Evolutionary conservation across 129 eudicot genomes (phyloP).

Genomic region (Centrapalus pauciflorus): DNA sequence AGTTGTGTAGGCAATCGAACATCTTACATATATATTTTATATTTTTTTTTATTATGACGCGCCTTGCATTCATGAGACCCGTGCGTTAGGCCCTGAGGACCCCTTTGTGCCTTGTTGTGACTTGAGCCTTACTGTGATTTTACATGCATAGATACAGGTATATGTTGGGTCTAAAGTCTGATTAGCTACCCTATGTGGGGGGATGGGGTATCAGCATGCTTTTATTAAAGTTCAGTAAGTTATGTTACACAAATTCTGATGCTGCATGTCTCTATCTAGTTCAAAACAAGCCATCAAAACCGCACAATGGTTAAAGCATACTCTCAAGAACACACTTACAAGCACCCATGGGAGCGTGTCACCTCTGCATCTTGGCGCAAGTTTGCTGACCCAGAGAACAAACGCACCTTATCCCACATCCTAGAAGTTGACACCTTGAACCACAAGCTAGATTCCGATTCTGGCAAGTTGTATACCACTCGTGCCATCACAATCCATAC

Average conservation of each 20-base stretch:
- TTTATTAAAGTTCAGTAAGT: too few species aligned
- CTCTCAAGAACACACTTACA: conserved; percentile 73
- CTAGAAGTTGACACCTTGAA: conserved; percentile 89
- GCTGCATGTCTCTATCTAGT: neutral
- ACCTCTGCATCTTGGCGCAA: conserved; percentile 96
- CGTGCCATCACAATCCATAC: conserved; percentile 89
- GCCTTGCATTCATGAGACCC: too few species aligned
- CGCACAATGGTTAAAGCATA: conserved; percentile 69
- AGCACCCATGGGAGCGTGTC: conserved; percentile 90
- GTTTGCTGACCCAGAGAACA: conserved; percentile 95
- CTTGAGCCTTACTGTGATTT: too few species aligned
- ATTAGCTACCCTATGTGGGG: too few species aligned
- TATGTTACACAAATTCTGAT: neutral
- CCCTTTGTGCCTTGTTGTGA: too few species aligned
- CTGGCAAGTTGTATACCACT: conserved; percentile 81
- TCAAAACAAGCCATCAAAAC: conserved; percentile 9
- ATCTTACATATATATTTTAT: too few species aligned
- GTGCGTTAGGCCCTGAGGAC: too few species aligned
- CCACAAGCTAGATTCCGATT: conserved; percentile 66
- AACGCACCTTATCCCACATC: conserved; percentile 80
- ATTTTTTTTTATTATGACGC: too few species aligned
- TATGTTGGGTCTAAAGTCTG: too few species aligned
- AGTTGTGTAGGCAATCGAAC: too few species aligned
- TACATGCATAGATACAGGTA: too few species aligned
- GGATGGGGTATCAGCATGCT: too few species aligned